phyloP scores from a whole-genome alignment of 2,329 filamentous ascomycete species.

The Xylaria sp. region DNA sequence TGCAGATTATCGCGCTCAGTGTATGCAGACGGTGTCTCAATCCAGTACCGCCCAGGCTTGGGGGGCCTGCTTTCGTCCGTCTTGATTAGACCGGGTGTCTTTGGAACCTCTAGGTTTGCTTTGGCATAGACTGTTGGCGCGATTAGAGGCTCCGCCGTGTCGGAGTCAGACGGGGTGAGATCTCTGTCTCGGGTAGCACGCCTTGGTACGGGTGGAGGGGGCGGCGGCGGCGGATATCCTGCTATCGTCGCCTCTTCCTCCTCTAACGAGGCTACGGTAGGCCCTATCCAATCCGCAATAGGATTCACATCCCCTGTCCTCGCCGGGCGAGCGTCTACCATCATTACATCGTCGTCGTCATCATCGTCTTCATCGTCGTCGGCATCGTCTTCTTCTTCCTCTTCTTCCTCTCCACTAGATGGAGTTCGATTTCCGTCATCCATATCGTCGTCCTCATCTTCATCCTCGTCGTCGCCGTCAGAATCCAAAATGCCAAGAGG shows the following conservation, averaged over 20 bases:
- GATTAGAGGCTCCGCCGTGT: constrained; percentile 71
- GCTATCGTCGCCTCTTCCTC: constrained; percentile 79
- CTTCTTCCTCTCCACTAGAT: constrained; percentile 61
- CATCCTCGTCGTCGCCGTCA: constrained; percentile 54
- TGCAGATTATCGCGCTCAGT: constrained; percentile 66
- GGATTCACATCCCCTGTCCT: constrained; percentile 49
- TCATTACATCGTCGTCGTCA: constrained; percentile 65
- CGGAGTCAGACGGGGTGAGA: constrained; percentile 73
- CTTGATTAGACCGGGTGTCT: constrained; percentile 69
- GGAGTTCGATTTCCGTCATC: constrained; percentile 44
- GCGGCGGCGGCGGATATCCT: constrained; percentile 72
- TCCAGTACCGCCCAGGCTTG: constrained; percentile 82
- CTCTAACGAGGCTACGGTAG: constrained; percentile 71
- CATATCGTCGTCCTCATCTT: constrained; percentile 55
- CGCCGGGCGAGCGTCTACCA: constrained; percentile 58
- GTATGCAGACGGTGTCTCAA: constrained; percentile 77
- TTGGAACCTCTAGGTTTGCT: constrained; percentile 75
- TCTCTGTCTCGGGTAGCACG: constrained; percentile 60
- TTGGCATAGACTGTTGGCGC: constrained; percentile 67
- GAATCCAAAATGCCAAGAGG: constrained; percentile 49
- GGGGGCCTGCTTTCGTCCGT: constrained; percentile 54
- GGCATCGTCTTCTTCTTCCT: constrained; percentile 57
- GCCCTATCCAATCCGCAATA: constrained; percentile 55
- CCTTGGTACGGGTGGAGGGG: constrained; percentile 63
- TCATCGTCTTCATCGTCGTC: constrained; percentile 56